Evolutionary conservation across 345 rosid genomes (phyloP).

Genomic region (Chamaenerion angustifolium): DNA sequence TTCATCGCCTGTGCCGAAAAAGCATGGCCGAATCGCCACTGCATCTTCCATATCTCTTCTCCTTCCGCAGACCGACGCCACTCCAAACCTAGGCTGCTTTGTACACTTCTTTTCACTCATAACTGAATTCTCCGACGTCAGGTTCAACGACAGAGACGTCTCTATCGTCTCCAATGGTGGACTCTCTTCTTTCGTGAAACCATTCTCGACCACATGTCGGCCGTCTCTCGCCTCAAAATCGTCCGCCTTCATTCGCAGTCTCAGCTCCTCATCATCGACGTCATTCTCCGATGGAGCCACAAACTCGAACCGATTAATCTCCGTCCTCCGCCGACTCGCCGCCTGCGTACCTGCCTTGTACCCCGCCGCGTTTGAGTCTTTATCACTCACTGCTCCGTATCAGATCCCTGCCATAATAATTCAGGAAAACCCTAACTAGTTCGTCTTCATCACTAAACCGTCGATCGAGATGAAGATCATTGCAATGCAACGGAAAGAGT

Average conservation of each 20-base stretch:
- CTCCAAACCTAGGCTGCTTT: slow-evolving; percentile 44
- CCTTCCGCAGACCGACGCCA: slow-evolving; percentile 65
- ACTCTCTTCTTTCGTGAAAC: background rate
- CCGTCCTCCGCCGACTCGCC: slow-evolving; percentile 54
- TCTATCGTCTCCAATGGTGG: background rate
- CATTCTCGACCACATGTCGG: slow-evolving; percentile 8
- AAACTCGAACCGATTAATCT: slow-evolving; percentile 37
- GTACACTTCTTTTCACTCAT: slow-evolving; percentile 4
- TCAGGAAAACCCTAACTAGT: background rate
- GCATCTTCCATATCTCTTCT: slow-evolving; percentile 88
- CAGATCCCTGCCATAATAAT: slow-evolving; percentile 40
- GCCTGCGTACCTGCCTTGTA: slow-evolving; percentile 26
- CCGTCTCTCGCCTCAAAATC: slow-evolving; percentile 12
- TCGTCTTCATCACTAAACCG: background rate
- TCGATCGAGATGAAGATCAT: background rate
- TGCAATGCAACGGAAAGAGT: background rate
- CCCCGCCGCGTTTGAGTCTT: slow-evolving; percentile 7
- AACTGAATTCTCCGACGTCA: background rate
- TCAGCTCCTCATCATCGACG: slow-evolving; percentile 5
- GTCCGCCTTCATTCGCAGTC: slow-evolving; percentile 23
- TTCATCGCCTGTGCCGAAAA: slow-evolving; percentile 14
- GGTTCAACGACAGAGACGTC: background rate
- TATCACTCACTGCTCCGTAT: slow-evolving; percentile 37
- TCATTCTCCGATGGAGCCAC: slow-evolving; percentile 13
- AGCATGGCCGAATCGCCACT: slow-evolving; percentile 40